Percentiles rank a stretch among this genome's conserved stretches.
These are phyloP conservation scores for Xylariaceae sp. DNA, from an alignment of 2,329 filamentous ascomycete species.

Conservation along the genomic window DNA sequence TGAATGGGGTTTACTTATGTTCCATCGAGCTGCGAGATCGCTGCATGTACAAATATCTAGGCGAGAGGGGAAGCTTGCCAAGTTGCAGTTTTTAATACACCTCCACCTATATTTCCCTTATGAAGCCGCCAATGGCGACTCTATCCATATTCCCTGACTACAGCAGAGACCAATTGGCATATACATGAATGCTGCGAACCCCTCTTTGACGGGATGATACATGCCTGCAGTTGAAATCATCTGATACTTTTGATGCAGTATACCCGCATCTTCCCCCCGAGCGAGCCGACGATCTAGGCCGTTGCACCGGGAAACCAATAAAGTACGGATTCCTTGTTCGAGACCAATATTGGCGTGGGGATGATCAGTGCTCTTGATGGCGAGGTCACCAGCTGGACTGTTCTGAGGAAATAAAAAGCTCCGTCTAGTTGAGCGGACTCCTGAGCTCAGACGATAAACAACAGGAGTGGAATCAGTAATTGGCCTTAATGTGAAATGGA, in stretches of 20 bases:
- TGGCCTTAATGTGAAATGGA: not conserved
- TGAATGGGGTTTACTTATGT: constrained; percentile 34
- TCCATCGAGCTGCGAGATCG: constrained; percentile 16
- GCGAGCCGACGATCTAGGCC: constrained; percentile 15
- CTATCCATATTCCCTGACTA: constrained; percentile 10
- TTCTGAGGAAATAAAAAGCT: not conserved
- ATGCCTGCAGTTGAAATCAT: constrained; percentile 34
- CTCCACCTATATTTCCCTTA: constrained; percentile 17
- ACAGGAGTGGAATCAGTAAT: not conserved
- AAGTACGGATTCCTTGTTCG: not conserved
- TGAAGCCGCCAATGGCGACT: constrained; percentile 31
- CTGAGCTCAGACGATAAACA: not conserved
- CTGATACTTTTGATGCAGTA: constrained; percentile 37
- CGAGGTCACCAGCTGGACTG: not conserved
- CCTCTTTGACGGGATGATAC: constrained; percentile 29
- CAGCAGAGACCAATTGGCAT: constrained; percentile 24
- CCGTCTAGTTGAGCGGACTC: not conserved
- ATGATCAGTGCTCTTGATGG: constrained; percentile 4
- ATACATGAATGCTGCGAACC: constrained; percentile 22
- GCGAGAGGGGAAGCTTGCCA: constrained; percentile 31
- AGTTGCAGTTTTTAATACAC: constrained; percentile 20
- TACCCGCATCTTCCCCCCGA: constrained; percentile 23
- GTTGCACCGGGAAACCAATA: constrained; percentile 21
- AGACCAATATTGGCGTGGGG: not conserved
- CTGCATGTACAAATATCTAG: constrained; percentile 32